Evolutionary conservation across 2,329 filamentous ascomycete species (phyloP).

Genomic region (Ceratocystis eucalypticola): DNA sequence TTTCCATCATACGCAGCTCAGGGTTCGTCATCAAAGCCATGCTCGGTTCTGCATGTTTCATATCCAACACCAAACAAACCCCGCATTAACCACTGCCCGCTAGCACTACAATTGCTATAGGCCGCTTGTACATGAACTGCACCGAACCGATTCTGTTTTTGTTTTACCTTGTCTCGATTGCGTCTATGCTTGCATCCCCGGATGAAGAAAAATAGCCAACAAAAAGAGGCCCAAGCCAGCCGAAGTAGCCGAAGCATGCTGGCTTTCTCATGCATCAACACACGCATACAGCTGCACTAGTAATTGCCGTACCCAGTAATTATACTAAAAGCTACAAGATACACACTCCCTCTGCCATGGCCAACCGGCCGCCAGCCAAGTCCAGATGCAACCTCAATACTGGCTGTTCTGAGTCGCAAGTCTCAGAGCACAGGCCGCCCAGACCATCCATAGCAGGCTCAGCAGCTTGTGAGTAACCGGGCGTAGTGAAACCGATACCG

Average conservation of each 20-base stretch:
- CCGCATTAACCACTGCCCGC: background rate
- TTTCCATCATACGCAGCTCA: background rate
- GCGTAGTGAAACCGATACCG: background rate
- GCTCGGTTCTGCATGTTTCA: slow-evolving; percentile 5
- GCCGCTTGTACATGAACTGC: too few relatives aligned
- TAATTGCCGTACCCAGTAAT: background rate
- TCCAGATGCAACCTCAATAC: background rate
- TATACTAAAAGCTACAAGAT: background rate
- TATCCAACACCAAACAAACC: background rate
- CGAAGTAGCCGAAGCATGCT: background rate
- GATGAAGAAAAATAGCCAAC: too few relatives aligned
- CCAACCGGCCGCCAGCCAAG: background rate
- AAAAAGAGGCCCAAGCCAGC: background rate
- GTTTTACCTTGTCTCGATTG: too few relatives aligned
- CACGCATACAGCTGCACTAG: background rate
- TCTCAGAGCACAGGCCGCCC: background rate
- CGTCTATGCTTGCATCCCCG: too few relatives aligned
- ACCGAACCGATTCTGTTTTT: too few relatives aligned
- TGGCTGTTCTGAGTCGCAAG: background rate
- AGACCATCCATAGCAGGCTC: background rate
- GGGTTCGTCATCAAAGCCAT: background rate
- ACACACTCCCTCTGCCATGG: background rate
- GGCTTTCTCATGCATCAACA: background rate
- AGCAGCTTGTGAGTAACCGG: background rate
- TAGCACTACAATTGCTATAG: too few relatives aligned